These are phyloP conservation scores for Combretum micranthum DNA, from an alignment of 345 rosid species.

Conservation along the genomic window DNA sequence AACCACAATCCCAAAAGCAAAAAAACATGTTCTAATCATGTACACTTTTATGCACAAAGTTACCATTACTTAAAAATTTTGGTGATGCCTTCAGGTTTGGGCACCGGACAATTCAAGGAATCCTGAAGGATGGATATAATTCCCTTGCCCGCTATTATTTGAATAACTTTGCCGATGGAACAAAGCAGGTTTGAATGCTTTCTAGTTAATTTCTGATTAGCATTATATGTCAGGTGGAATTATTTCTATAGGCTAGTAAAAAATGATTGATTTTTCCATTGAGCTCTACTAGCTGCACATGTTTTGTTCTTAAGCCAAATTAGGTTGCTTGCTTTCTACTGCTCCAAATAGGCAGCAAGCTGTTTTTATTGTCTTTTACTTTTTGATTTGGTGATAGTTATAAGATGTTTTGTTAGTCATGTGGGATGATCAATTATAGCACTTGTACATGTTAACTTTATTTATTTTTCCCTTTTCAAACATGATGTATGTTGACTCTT, in stretches of 20 bases:
- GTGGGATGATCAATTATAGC: not conserved
- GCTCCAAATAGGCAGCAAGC: too few relatives aligned
- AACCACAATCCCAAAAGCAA: too few relatives aligned
- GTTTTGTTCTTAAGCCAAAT: too few relatives aligned
- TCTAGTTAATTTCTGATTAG: not conserved
- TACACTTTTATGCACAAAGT: not conserved
- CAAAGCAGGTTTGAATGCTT: constrained; percentile 56
- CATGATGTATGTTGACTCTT: not conserved
- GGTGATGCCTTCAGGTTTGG: constrained; percentile 47
- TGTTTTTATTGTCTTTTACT: too few relatives aligned
- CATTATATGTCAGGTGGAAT: too few relatives aligned
- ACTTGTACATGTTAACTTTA: not conserved
- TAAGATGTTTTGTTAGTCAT: too few relatives aligned
- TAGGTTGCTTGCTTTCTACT: too few relatives aligned
- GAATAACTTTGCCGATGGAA: constrained; percentile 92
- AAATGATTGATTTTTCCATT: too few relatives aligned
- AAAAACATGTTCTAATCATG: constrained; percentile 3
- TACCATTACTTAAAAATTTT: too few relatives aligned
- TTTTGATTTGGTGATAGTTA: too few relatives aligned
- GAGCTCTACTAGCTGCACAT: not conserved
- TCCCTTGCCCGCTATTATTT: constrained; percentile 85
- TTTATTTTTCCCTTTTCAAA: not conserved
- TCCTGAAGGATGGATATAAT: constrained; percentile 73
- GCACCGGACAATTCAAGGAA: constrained; percentile 80
- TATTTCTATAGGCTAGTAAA: too few relatives aligned